These are phyloP conservation scores for Kurtzmaniella quercitrusa DNA, from an alignment of 1,139 yeast genomes.

Conservation along the genomic window DNA sequence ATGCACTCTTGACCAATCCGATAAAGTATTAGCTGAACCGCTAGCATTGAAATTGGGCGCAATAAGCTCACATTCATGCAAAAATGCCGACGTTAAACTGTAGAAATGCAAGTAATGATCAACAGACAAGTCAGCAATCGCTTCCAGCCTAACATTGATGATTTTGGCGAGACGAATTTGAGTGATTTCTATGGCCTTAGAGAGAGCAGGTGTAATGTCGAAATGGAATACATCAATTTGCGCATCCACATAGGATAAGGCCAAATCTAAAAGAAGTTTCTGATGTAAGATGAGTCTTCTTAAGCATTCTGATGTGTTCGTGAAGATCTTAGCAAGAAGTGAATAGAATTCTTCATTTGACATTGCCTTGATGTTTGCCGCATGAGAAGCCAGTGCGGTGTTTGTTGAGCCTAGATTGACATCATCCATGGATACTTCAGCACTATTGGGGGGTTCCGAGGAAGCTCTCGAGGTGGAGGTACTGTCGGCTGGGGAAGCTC, in stretches of 20 bases:
- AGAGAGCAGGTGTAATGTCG: conserved; percentile 59
- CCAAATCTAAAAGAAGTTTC: conserved; percentile 68
- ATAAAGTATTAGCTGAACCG: conserved; percentile 46
- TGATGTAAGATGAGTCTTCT: conserved; percentile 76
- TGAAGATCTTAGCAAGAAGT: conserved; percentile 61
- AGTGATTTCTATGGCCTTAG: conserved; percentile 65
- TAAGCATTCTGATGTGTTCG: conserved; percentile 66
- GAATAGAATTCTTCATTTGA: conserved; percentile 69
- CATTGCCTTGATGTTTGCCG: conserved; percentile 57
- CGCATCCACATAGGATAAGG: conserved; percentile 43
- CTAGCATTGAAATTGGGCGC: conserved; percentile 68
- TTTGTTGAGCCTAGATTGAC: conserved; percentile 10
- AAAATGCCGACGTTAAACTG: conserved; percentile 62
- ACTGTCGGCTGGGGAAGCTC: conserved; percentile 18
- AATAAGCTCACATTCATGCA: conserved; percentile 80
- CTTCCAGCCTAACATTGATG: conserved; percentile 71
- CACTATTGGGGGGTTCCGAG: conserved; percentile 16
- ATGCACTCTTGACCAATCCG: conserved; percentile 66
- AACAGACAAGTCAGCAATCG: conserved; percentile 53
- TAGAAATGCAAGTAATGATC: conserved; percentile 62
- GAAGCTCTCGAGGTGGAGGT: conserved; percentile 27
- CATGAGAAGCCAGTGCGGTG: conserved; percentile 27
- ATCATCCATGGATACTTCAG: not conserved
- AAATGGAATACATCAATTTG: conserved; percentile 48
- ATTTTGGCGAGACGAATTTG: conserved; percentile 78